Evolutionary conservation across 2,329 filamentous ascomycete species (phyloP).

Genomic region (Neocatenulostroma microsporum): DNA sequence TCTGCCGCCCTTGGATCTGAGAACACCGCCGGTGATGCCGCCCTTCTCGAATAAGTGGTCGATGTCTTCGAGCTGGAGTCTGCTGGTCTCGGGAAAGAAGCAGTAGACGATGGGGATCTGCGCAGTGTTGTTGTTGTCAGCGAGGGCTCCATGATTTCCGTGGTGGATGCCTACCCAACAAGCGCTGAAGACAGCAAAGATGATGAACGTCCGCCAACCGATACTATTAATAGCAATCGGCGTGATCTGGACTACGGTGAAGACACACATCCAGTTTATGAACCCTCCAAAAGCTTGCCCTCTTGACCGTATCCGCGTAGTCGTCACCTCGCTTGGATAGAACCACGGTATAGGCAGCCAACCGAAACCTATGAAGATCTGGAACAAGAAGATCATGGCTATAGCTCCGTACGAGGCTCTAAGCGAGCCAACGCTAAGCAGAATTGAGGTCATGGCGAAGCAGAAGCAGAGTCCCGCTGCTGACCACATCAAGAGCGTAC

Average conservation of each 20-base stretch:
- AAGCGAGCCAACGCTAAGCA: too few relatives aligned
- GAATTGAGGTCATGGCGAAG: too few relatives aligned
- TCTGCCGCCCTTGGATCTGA: constrained; percentile 11
- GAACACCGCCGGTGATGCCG: constrained; percentile 12
- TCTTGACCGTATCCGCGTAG: constrained; percentile 1
- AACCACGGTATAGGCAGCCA: too few relatives aligned
- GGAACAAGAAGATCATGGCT: too few relatives aligned
- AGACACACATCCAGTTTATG: constrained; percentile 6
- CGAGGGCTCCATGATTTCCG: too few relatives aligned
- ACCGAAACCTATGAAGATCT: too few relatives aligned
- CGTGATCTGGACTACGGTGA: constrained; percentile 18
- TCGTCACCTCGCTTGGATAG: constrained; percentile 2
- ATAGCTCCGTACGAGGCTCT: too few relatives aligned
- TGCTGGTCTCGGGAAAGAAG: constrained; percentile 15
- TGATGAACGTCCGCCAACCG: constrained; percentile 22
- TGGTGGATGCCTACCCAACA: too few relatives aligned
- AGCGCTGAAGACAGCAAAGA: constrained; percentile 25
- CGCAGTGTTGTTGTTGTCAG: too few relatives aligned
- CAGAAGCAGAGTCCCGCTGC: too few relatives aligned
- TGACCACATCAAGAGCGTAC: too few relatives aligned
- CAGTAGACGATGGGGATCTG: constrained; percentile 10
- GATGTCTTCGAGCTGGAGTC: constrained; percentile 12
- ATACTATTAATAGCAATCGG: constrained; percentile 18
- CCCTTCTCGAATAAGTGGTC: constrained; percentile 11
- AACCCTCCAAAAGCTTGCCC: constrained; percentile 5